Evolutionary conservation across 257 asterid genomes (phyloP), one percentile per base, ranked within the genome.

Genomic region (Penstemon eatonii): DNA sequence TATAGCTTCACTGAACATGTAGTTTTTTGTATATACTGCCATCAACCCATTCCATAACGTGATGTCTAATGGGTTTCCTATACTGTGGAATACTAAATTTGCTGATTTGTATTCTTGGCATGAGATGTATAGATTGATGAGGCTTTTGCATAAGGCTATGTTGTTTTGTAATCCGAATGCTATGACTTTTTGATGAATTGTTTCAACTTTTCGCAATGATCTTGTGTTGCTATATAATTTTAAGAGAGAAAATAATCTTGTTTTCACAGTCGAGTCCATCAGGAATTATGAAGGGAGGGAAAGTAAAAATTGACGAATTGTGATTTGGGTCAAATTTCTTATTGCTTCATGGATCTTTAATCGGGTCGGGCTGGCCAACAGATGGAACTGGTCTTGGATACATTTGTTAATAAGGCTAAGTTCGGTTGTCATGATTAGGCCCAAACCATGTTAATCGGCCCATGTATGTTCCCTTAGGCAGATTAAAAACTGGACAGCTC

Each of bases 41-140:
- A 90, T 75, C 33, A 90, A 78, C 3, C 89, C 87, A 44, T 90
- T 90, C 97, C 94, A 87, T 68, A 87, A 64, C 42, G 90, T 82
- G 72, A 90, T 86, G 47, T 84, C 96, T 63, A 75, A 77, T 44
- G 89, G 90, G 71, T 66, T 83, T 5, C 83, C 85, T 7, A 81
- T 64, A 45, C 36, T 69, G 66, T 72, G 80, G 46, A 90, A 84
- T 66, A 86, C 89, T 18, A 58, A 67, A 67, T 65, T 75, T 8
- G 97, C 90, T 3, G 80, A 80, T 58, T 60, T 68, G 63, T 75
- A 74, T 3, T 74, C 84, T 43, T 70, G 78, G 80, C 82, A 66
- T 55, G 88, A 82, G 18, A 78, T 75, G 69, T 90, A 90, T 9
- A 84, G 76, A 63, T 82, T 81, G 65, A 86, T 86, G 69, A 90